phyloP scores from a whole-genome alignment of 345 rosid genomes.

The Acer saccharum region DNA sequence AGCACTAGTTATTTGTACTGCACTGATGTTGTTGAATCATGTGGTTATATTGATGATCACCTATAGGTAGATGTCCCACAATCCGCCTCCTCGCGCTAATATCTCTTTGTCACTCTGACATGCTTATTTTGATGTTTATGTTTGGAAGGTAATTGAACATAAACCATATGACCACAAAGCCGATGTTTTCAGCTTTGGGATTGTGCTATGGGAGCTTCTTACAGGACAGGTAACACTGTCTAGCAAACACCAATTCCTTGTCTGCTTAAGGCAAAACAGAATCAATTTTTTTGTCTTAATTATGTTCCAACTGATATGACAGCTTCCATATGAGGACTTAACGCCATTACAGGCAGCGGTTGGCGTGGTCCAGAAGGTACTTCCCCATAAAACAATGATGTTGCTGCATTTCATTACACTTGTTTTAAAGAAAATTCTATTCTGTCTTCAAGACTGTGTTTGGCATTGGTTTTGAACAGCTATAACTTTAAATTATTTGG shows the following conservation, averaged over 20 bases:
- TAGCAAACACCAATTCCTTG: constrained; percentile 1
- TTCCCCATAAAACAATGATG: not conserved
- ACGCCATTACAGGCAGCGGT: constrained; percentile 70
- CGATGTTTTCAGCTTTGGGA: constrained; percentile 66
- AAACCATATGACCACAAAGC: constrained; percentile 62
- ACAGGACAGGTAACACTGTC: constrained; percentile 53
- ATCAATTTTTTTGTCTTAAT: not conserved
- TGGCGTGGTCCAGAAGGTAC: constrained; percentile 71
- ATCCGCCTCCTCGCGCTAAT: not conserved
- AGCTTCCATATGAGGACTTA: constrained; percentile 64
- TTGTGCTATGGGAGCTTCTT: constrained; percentile 71
- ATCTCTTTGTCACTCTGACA: constrained; percentile 17
- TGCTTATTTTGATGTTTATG: constrained; percentile 25
- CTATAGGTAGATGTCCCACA: not conserved
- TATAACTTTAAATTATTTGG: not conserved
- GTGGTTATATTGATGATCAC: not conserved
- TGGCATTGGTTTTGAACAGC: constrained; percentile 1
- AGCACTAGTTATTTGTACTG: too few species aligned
- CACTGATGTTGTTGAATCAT: too few species aligned
- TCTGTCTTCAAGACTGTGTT: not conserved
- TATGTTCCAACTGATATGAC: constrained; percentile 17
- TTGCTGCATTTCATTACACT: not conserved
- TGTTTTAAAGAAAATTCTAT: too few species aligned
- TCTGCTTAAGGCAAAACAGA: not conserved
- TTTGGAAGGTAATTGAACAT: constrained; percentile 66